Percentiles rank a stretch among this genome's conserved stretches.
Evolutionary conservation across 257 asterid species (phyloP).

Genomic region (Solanum medicagineum): DNA sequence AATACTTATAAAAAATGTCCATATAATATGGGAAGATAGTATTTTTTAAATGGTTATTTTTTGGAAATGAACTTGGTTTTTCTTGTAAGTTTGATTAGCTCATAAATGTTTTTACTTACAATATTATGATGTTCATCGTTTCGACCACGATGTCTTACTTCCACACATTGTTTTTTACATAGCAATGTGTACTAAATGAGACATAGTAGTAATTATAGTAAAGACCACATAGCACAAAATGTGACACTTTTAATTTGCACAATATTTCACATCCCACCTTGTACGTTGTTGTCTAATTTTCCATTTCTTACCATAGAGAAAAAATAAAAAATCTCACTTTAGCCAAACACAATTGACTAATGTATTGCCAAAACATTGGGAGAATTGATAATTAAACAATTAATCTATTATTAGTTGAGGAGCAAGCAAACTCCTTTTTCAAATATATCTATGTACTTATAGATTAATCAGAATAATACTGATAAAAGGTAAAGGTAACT

Average conservation of each 20-base stretch:
- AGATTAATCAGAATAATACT: not conserved
- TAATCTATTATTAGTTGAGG: slow-evolving; percentile 18
- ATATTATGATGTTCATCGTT: slow-evolving; percentile 45
- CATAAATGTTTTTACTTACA: slow-evolving; percentile 25
- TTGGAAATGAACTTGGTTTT: not conserved
- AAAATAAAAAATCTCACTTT: not conserved
- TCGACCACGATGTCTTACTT: slow-evolving; percentile 67
- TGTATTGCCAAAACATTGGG: not conserved
- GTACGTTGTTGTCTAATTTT: slow-evolving; percentile 41
- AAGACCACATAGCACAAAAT: slow-evolving; percentile 35
- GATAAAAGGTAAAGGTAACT: not conserved
- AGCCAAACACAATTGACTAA: slow-evolving; percentile 2
- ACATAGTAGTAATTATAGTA: slow-evolving; percentile 6
- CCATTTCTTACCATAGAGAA: not conserved
- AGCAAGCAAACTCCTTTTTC: slow-evolving; percentile 6
- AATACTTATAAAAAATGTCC: too few relatives aligned
- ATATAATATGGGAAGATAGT: too few relatives aligned
- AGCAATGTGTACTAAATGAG: slow-evolving; percentile 34
- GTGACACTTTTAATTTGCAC: slow-evolving; percentile 36
- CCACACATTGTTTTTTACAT: slow-evolving; percentile 34
- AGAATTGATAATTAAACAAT: not conserved
- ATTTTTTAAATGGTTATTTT: not conserved
- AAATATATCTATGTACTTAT: not conserved
- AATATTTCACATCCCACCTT: slow-evolving; percentile 51
- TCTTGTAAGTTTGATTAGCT: slow-evolving; percentile 5